Evolutionary conservation across 2,329 filamentous ascomycete genomes (phyloP), one percentile per base, ranked within the genome.

Genomic region (Xylariales sp.): DNA sequence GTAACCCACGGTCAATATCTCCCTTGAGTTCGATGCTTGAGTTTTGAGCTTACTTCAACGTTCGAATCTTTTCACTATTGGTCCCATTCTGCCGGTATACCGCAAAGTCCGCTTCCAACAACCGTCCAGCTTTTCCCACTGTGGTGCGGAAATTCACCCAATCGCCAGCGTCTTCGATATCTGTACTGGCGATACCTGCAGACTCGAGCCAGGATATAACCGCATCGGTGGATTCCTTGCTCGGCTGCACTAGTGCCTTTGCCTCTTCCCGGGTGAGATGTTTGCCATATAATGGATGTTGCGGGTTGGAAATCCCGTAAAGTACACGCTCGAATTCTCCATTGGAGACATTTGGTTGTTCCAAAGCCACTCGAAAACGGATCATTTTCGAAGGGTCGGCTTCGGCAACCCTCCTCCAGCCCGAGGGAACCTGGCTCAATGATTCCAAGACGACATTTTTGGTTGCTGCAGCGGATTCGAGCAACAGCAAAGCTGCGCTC

Each of bases 201-300:
- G 62, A 51, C 20, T 60, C 49, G 12, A 85, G 64, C 81, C 81
- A 85, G 6, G 57, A 52, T 4, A 74, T 45, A 14, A 85, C 68
- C 3, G 63, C 63, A 19, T 64, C 52, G 12, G 69, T 68, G 4
- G 71, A 69, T 16, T 69, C 62, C 1, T 61, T 53, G 7, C 31
- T 41, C 8, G 54, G 54, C 40, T 53, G 50, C 43, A 54, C 47
- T 45, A 56, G 43, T 16, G 52, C 49, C 24, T 24, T 45, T 24
- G 84, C 56, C 48, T 83, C 69, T 23, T 79, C 69, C n/a, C 72
- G 71, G 40, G 71, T 77, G 59, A 85, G 60, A 49, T 84, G 76
- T 48, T 71, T 63, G 24, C 81, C 81, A 53, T 85, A 85, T 15
- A 61, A 65, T 2, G 66, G 57, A 47, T 80, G 69, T 19, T 65